A percentile compares a stretch with the other conserved stretches of the same genome.
Conservation (phyloP, 148 eudicot species). For the Fagopyrum homotropicum region DNA sequence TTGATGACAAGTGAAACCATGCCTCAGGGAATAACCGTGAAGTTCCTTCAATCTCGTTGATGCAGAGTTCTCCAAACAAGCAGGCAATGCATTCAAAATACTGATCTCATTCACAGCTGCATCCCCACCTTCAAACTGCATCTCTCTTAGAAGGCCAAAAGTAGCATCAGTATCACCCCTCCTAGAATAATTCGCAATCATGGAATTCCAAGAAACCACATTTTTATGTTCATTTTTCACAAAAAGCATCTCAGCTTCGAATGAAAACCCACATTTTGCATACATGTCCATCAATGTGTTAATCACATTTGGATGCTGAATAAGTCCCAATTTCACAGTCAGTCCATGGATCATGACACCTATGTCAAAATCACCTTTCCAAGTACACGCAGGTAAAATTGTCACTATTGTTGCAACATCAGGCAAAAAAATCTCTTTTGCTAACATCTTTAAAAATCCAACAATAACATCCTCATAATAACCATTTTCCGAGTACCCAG, state of each 20-base stretch:
- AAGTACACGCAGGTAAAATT: constrained; percentile 45
- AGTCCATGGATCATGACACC: constrained; percentile 46
- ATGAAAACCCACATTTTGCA: constrained; percentile 44
- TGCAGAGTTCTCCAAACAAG: constrained; percentile 27
- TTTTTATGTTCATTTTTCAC: constrained; percentile 33
- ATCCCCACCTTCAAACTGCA: constrained; percentile 25
- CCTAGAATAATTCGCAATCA: constrained; percentile 43
- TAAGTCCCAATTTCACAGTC: constrained; percentile 42
- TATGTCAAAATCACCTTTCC: constrained; percentile 27
- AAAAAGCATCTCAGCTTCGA: constrained; percentile 33
- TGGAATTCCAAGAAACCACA: constrained; percentile 58
- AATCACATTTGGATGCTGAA: constrained; percentile 33
- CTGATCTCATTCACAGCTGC: constrained; percentile 39
- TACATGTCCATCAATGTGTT: constrained; percentile 69
- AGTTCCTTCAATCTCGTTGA: constrained; percentile 48
- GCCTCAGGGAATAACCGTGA: constrained; percentile 47
- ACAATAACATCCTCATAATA: constrained; percentile 22
- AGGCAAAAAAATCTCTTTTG: constrained; percentile 27
- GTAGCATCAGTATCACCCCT: constrained; percentile 26
- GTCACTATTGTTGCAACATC: constrained; percentile 56
- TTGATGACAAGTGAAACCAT: constrained; percentile 32
- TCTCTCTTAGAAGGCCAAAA: constrained; percentile 31
- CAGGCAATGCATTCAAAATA: constrained; percentile 45
- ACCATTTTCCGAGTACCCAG: constrained; percentile 37
- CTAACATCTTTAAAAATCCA: constrained; percentile 31